Evolutionary conservation across 1,284 basidiomycete genomes (phyloP), one percentile per base, ranked within the genome.

Genomic region (Puccinia triticina): DNA sequence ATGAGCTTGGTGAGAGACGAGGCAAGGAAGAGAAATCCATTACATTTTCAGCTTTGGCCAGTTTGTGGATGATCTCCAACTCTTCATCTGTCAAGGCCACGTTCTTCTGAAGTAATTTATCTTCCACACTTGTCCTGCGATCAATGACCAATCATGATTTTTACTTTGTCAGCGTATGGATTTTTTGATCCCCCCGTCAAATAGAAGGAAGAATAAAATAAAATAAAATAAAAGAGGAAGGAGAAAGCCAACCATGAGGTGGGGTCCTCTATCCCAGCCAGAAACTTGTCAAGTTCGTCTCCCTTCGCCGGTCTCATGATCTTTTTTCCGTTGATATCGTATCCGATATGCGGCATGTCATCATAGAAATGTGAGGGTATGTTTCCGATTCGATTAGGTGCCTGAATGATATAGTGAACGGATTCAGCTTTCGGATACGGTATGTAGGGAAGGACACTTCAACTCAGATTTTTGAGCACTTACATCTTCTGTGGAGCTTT

Each of bases 281-380:
- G 89, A 90, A 99, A 99, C 87, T 94, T 97, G 89, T 99, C 97
- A 77, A 99, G 89, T 88, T 98, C 97, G 86, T 99, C 97, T 77
- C 95, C 95, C 86, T 92, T 92, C 71, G 95, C 96, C 21, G 97
- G 96, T 84, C 95, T 92, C 85, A 98, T 90, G 83, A 99, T 92
- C 87, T 93, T 93, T 88, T 94, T 95, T 73, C 97, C 97, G 87
- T 96, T 91, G 86, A 99, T 92, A 88, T 95, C 92, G 89, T 99
- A 99, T 71, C 97, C 97, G 86, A 99, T 92, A 88, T 99, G 97
- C n/a, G 97, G 97, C 85, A 99, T 89, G 89, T 99, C 96, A 87
- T 99, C 97, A 88, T 99, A 99, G 95, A 96, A 99, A 87, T 98
- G 95, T 89, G 94, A 92, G 67, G 97, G 97, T 81, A 99, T 90